phyloP scores from a whole-genome alignment of 305 asterid species.

The Fraxinus paxiana region DNA sequence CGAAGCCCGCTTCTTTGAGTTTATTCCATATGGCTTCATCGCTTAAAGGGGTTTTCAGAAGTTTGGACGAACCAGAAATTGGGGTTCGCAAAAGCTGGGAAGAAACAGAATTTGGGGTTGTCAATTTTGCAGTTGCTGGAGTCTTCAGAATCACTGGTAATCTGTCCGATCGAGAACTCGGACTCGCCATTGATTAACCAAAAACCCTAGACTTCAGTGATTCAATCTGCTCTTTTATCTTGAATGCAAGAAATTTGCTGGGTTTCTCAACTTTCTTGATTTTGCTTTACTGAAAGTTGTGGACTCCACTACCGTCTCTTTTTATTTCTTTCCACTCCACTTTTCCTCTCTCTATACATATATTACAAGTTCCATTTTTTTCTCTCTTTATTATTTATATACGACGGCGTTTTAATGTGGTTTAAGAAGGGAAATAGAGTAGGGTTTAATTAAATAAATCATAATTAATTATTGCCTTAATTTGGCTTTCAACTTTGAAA shows the following conservation, averaged over 20 bases:
- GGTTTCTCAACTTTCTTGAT: conserved; percentile 12
- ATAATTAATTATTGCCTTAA: neutral
- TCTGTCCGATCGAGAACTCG: conserved; percentile 54
- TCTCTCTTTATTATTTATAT: neutral
- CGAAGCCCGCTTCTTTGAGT: conserved; percentile 84
- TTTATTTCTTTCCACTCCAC: neutral
- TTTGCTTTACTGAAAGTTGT: conserved; percentile 24
- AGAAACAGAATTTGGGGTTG: neutral
- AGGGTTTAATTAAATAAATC: neutral
- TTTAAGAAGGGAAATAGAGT: neutral
- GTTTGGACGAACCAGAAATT: conserved; percentile 51
- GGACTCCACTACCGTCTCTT: conserved; percentile 21
- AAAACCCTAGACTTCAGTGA: neutral
- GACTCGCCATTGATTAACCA: conserved; percentile 35
- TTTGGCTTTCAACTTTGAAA: neutral
- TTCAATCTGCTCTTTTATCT: neutral
- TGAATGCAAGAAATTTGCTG: conserved; percentile 14
- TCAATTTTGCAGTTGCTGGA: conserved; percentile 32
- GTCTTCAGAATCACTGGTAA: conserved; percentile 46
- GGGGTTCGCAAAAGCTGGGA: conserved; percentile 26
- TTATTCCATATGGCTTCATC: conserved; percentile 83
- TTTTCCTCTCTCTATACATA: neutral
- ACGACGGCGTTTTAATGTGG: conserved; percentile 29
- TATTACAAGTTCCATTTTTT: neutral
- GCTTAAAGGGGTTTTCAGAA: conserved; percentile 60